A percentile compares a stretch with the other conserved stretches of the same genome.
Conservation (phyloP, 441 rosid species). For the Omphalea diandra region DNA sequence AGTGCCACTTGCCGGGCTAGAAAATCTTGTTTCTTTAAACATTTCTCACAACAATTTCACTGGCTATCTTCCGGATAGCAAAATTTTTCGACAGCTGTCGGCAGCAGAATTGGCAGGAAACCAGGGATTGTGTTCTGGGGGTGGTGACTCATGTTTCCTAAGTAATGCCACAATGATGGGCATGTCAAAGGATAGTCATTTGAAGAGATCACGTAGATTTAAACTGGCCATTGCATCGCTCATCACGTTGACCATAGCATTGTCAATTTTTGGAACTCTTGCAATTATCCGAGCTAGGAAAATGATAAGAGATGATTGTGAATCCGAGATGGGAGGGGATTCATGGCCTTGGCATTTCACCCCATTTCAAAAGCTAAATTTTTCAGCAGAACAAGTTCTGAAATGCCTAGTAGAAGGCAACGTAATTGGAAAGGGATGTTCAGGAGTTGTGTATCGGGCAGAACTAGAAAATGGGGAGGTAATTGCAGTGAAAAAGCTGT, state of each 20-base stretch:
- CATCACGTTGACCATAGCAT: constrained; percentile 42
- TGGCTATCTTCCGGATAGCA: constrained; percentile 85
- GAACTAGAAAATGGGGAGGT: constrained; percentile 83
- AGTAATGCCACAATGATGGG: constrained; percentile 33
- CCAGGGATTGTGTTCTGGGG: constrained; percentile 56
- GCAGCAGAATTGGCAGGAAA: constrained; percentile 62
- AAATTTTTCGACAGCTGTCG: constrained; percentile 71
- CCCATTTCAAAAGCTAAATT: constrained; percentile 92
- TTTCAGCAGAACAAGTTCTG: constrained; percentile 80
- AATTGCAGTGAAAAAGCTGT: constrained; percentile 92
- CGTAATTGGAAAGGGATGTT: constrained; percentile 94
- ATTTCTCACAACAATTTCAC: constrained; percentile 79
- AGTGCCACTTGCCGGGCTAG: constrained; percentile 54
- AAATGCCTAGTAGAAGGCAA: constrained; percentile 75
- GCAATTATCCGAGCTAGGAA: constrained; percentile 57
- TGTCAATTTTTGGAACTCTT: constrained; percentile 57
- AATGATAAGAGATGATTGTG: constrained; percentile 47
- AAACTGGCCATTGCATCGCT: constrained; percentile 64
- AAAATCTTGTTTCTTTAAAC: constrained; percentile 80
- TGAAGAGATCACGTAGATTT: constrained; percentile 40
- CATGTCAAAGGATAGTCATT: constrained; percentile 20
- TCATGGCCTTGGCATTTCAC: constrained; percentile 90
- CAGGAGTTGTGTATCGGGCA: constrained; percentile 87
- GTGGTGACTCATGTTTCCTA: constrained; percentile 65
- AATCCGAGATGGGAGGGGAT: constrained; percentile 56